Evolutionary conservation across 116 monocot genomes (phyloP).

Genomic region (Papilionanthe hybrid): DNA sequence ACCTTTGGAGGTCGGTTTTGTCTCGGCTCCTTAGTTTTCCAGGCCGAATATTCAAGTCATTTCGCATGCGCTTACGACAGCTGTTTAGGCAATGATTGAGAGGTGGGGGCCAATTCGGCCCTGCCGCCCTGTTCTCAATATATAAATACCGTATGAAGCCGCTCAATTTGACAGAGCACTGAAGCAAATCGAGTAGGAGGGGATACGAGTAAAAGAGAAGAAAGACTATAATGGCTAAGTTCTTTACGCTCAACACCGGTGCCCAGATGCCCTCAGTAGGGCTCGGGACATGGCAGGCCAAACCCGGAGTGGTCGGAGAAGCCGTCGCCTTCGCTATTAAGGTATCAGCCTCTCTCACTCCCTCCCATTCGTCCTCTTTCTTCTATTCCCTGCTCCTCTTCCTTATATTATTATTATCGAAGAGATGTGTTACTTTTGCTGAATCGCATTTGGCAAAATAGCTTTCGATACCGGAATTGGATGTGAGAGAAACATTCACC

Average conservation of each 20-base stretch:
- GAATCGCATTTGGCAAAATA: too few relatives aligned
- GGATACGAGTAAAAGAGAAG: not conserved
- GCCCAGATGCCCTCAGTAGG: constrained; percentile 75
- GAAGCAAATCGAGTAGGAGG: not conserved
- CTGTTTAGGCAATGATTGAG: too few relatives aligned
- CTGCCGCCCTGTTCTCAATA: too few relatives aligned
- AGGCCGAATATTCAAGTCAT: too few relatives aligned
- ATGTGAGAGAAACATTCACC: too few relatives aligned
- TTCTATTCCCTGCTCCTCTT: not conserved
- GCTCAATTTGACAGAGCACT: not conserved
- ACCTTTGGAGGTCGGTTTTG: too few relatives aligned
- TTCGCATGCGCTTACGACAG: too few relatives aligned
- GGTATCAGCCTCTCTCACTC: constrained; percentile 14
- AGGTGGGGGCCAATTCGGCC: too few relatives aligned
- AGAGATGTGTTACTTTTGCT: too few relatives aligned
- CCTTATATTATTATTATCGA: not conserved
- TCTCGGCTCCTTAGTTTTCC: too few relatives aligned
- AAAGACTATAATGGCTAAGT: constrained; percentile 22
- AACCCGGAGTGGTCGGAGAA: constrained; percentile 39
- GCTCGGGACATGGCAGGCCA: constrained; percentile 67
- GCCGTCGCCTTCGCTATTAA: constrained; percentile 65
- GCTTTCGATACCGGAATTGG: too few relatives aligned
- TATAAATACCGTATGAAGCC: not conserved
- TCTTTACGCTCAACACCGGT: constrained; percentile 68
- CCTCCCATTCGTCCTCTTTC: not conserved